Evolutionary conservation across 164 flowering plant species (phyloP), one percentile per base, ranked within the genome.

Genomic region (Tetrastigma voinierianum): DNA sequence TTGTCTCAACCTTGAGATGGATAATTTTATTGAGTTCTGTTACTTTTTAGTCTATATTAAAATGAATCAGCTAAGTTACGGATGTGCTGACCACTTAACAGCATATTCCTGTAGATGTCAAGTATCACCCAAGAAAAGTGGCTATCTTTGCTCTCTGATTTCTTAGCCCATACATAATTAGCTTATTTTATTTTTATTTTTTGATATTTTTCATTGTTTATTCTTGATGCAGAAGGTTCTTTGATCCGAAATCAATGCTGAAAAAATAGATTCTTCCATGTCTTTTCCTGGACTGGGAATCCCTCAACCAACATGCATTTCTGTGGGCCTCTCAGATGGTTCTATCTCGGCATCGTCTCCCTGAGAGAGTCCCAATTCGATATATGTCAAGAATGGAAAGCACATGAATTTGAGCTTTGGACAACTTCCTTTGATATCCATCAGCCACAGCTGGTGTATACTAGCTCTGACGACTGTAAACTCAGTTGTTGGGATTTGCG

Each of bases 321-420:
- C 90, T 10, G 78, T 83, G 14, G 98, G 96, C 18, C 85, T 83
- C 67, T 92, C 97, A 12, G 91, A 93, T 81, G 98, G 99, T 43
- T 92, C 90, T 16, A 69, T 83, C 49, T 82, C 97, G 10, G n/a
- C n/a, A 46, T 88, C 21, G 45, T 77, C 55, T 82, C 94, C 44
- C 46, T 82, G 45, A 10, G 61, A 44, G 98, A 92, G 62, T 79
- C 93, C 18, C 68, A 75, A 49, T 68, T 90, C 20, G 66, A 77
- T 62, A 54, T 68, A 53, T 54, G 62, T 45, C 78, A 84, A 71
- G 69, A 80, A 55, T 96, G 99, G 99, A 77, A 89, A 76, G 97
- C 90, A 10, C 99, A 92, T 75, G 97, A 90, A 4, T 93, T 84
- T 78, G 98, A 96, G 79, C 49, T 89, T 7, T 96, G 98, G 98